These are phyloP conservation scores for Albugo candida DNA, from an alignment of 352 stramenopile genomes.

Conservation along the genomic window DNA sequence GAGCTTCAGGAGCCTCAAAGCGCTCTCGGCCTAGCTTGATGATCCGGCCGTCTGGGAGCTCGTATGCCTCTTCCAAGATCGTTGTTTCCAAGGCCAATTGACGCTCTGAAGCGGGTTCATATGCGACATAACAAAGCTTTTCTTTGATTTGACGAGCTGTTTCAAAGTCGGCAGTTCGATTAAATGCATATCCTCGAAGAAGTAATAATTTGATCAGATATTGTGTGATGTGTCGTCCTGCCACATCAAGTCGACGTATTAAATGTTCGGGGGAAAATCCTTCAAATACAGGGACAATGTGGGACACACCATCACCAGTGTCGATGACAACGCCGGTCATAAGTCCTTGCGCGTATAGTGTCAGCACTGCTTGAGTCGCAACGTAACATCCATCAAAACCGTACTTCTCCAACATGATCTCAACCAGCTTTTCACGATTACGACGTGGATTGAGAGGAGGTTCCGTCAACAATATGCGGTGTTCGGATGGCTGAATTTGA, in stretches of 20 bases:
- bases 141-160: constrained; percentile 89
- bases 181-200: constrained; percentile 81
- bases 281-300: constrained; percentile 83
- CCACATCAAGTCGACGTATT: constrained; percentile 82
- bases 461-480: constrained; percentile 85
- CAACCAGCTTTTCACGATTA: constrained; percentile 82
- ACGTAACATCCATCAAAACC: constrained; percentile 80
- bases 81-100: constrained; percentile 82
- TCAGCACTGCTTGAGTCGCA: constrained; percentile 85
- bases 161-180: constrained; percentile 84
- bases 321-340: constrained; percentile 85
- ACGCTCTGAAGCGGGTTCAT: constrained; percentile 73
- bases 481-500: constrained; percentile 22
- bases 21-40: constrained; percentile 89
- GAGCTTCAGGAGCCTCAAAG: constrained; percentile 88
- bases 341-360: constrained; percentile 82
- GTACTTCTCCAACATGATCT: constrained; percentile 91
- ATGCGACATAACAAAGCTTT: constrained; percentile 86
- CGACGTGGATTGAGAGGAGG: constrained; percentile 82
- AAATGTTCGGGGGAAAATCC: constrained; percentile 81
- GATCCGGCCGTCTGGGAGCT: constrained; percentile 93
- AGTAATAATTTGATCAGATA: constrained; percentile 91
- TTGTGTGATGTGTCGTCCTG: constrained; percentile 84
- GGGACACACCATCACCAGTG: constrained; percentile 85
- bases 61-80: constrained; percentile 81